phyloP scores from a whole-genome alignment of 345 rosid species.

The Sisymbrium irio region DNA sequence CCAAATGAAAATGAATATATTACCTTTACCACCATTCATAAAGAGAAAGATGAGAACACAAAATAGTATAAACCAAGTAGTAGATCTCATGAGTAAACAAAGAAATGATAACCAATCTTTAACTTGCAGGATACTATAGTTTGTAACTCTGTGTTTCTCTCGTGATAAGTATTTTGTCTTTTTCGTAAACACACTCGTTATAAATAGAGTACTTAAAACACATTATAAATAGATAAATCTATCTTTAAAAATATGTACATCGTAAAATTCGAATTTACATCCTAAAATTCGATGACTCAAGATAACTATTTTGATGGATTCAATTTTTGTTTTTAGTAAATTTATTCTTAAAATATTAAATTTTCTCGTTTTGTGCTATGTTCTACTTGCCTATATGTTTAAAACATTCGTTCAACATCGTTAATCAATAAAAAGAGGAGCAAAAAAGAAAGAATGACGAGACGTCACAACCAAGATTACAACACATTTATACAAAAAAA shows the following conservation, averaged over 20 bases:
- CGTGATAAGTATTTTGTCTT: not conserved
- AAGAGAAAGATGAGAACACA: not conserved
- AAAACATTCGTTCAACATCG: not conserved
- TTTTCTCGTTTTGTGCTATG: not conserved
- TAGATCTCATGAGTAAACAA: conserved; percentile 7
- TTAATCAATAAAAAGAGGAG: not conserved
- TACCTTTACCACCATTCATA: not conserved
- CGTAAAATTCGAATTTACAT: too few species aligned
- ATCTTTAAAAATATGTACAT: not conserved
- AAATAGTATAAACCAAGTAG: not conserved
- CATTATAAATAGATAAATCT: not conserved
- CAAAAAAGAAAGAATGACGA: not conserved
- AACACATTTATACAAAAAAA: not conserved
- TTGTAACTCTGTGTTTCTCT: not conserved
- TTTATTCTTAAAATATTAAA: not conserved
- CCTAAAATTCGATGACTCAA: not conserved
- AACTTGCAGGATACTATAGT: not conserved
- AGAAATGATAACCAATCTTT: not conserved
- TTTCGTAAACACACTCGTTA: not conserved
- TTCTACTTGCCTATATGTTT: not conserved
- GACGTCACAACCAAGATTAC: not conserved
- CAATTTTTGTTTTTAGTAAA: not conserved
- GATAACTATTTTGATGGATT: not conserved
- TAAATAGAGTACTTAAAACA: not conserved
- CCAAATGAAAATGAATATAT: not conserved